Evolutionary conservation across 2,329 filamentous ascomycete genomes (phyloP).

Genomic region (Pestalotiopsis sp.): DNA sequence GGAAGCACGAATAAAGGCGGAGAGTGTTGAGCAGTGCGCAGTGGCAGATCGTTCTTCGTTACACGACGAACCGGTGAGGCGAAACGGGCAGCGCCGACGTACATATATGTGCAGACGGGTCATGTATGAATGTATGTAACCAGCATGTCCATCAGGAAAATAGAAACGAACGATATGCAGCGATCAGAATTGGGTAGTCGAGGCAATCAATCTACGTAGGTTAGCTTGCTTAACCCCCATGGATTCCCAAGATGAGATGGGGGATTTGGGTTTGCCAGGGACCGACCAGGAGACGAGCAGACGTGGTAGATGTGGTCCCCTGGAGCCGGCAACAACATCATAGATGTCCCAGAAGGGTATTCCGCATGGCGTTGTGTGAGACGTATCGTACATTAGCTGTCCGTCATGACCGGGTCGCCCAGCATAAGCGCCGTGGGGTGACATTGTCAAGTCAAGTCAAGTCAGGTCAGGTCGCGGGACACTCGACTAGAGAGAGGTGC

Average conservation of each 20-base stretch:
- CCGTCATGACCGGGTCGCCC: not conserved
- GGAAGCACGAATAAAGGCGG: not conserved
- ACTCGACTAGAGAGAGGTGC: not conserved
- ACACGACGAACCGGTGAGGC: not conserved
- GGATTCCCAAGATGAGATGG: not conserved
- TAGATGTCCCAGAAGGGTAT: slow-evolving; percentile 26
- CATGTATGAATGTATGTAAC: not conserved
- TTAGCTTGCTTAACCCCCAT: too few species aligned
- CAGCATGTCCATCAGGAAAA: not conserved
- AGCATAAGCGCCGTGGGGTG: slow-evolving; percentile 16
- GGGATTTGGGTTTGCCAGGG: not conserved
- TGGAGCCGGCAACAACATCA: slow-evolving; percentile 11
- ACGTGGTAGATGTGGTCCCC: slow-evolving; percentile 13
- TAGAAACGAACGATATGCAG: not conserved
- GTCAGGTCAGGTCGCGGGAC: slow-evolving; percentile 5
- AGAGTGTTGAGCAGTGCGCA: not conserved
- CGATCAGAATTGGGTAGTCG: not conserved
- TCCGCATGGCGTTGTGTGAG: slow-evolving; percentile 23
- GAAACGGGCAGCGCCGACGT: not conserved
- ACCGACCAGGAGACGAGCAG: slow-evolving; percentile 16
- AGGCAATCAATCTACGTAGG: too few species aligned
- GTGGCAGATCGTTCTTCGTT: not conserved
- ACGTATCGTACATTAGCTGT: not conserved
- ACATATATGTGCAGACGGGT: slow-evolving; percentile 3
- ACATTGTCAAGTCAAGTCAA: slow-evolving; percentile 19